Base-by-base conservation (phyloP, 1,284 basidiomycete genomes). In the Leccinum pachyderme region DNA sequence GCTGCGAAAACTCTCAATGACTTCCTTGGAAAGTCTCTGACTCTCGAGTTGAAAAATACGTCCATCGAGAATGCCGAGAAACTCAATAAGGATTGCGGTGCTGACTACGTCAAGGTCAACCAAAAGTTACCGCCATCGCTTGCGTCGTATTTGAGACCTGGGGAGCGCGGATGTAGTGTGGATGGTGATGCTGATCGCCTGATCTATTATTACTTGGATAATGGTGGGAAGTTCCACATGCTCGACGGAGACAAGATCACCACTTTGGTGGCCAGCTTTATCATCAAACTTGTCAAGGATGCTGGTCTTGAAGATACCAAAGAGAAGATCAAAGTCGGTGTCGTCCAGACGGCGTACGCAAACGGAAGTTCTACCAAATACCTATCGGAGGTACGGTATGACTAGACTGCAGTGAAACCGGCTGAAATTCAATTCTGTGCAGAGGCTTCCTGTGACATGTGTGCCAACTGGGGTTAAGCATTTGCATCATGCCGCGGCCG, bases 191-290 rank as follows among this genome's bases (percentile, higher is more conserved):
- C 97, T 1, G 97, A 99, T 76, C 87, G 97, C 32, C 79, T 99
- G 65, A 95, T 99, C 62, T 98, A 94, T 70, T 99, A 89, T 76
- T 98, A 97, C 69, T 75, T 90, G 56, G 88, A 95, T 65, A 84
- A 89, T 55, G 80, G 81, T 48, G 78, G 81, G 51, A 78, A 82
- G 54, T 99, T 99, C 79, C 88, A 86, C 61, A 84, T 99, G 81
- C 81, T 99, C 43, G 97, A 99, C 68, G 97, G 97, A 5, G 97
- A 99, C 78, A 99, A 99, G 81, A 99, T 99, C 59, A 94, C 96
- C 5, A 89, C 91, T 1, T 81, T 99, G 24, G 93, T 94, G 5
- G 93, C 96, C 4, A 88, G 92, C 46, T 98, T 96, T 76, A 87
- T 99, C 58, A 88, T 91, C 27, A 94, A 95, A 58, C 82, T 97